These are phyloP conservation scores for Piromyces finnis DNA, from an alignment of 192 early-diverging fungal genomes.

Conservation along the genomic window DNA sequence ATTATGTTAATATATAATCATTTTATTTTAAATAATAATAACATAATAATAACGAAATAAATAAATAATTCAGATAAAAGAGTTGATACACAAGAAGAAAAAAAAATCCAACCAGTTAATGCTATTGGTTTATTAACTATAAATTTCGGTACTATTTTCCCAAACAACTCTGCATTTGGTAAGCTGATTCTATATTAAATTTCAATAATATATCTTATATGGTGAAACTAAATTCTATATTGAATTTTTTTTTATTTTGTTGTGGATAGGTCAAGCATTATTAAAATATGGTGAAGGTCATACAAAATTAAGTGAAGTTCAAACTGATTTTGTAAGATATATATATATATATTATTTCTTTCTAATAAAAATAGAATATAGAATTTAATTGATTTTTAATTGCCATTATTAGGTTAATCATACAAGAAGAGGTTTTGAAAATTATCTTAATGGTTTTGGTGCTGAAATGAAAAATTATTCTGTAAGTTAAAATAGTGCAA, in stretches of 20 bases:
- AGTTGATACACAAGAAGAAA: neutral
- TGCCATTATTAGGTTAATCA: neutral
- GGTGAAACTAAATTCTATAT: no score
- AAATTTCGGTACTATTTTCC: neutral
- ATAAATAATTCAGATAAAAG: neutral
- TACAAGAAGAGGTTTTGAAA: neutral
- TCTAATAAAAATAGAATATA: no score
- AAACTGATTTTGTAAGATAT: neutral
- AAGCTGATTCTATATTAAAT: neutral
- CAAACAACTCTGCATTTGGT: neutral
- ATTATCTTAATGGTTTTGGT: neutral
- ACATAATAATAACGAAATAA: no score
- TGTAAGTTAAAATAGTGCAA: neutral
- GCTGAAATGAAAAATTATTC: neutral
- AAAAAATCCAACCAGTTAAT: neutral
- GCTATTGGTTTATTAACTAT: neutral
- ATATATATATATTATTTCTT: no score
- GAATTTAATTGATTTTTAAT: no score
- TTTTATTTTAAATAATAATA: neutral
- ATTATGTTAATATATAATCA: no score
- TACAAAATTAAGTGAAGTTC: neutral
- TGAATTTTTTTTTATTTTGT: no score
- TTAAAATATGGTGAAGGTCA: neutral
- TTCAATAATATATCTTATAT: no score
- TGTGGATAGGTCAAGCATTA: neutral